These are phyloP conservation scores for Coemansia biformis DNA, from an alignment of 192 early-diverging fungal genomes.

Conservation along the genomic window DNA sequence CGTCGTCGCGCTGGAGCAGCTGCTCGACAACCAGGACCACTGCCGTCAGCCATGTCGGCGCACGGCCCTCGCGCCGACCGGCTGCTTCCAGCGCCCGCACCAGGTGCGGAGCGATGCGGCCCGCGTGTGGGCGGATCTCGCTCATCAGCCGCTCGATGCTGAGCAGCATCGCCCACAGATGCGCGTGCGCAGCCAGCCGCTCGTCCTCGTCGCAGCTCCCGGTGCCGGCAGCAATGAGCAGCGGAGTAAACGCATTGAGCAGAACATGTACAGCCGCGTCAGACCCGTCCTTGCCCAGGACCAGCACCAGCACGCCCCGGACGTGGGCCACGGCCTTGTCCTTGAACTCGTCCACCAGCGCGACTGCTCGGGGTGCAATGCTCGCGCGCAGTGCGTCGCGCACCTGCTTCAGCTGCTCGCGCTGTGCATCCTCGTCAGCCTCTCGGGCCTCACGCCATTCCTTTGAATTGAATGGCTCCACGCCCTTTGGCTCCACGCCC, in stretches of 20 bases:
- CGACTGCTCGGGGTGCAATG: conserved; percentile 39
- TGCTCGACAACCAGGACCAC: conserved; percentile 40
- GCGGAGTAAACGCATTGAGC: conserved; percentile 29
- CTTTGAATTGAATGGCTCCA: conserved; percentile 25
- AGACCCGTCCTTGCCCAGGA: conserved; percentile 31
- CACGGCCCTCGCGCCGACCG: conserved; percentile 14
- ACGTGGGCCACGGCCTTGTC: conserved; percentile 32
- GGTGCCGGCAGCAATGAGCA: conserved; percentile 13
- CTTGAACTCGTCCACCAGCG: conserved; percentile 32
- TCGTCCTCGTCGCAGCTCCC: conserved; percentile 12
- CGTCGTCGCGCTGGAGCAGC: conserved; percentile 39
- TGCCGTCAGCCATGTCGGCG: conserved; percentile 36
- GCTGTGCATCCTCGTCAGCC: conserved; percentile 19
- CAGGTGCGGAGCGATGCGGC: conserved; percentile 12
- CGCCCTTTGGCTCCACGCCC: conserved; percentile 1
- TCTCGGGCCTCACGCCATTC: conserved; percentile 41
- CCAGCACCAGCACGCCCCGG: conserved; percentile 36
- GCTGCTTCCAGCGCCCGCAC: conserved; percentile 32
- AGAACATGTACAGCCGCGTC: conserved; percentile 20
- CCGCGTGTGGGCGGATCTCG: conserved; percentile 30
- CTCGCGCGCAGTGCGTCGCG: conserved; percentile 55
- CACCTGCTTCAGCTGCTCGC: conserved; percentile 21
- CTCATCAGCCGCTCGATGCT: conserved; percentile 27
- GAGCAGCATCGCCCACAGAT: conserved; percentile 46
- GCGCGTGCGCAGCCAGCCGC: conserved; percentile 37